phyloP scores from a whole-genome alignment of 306 rosid species.

The Castanea crenata region DNA sequence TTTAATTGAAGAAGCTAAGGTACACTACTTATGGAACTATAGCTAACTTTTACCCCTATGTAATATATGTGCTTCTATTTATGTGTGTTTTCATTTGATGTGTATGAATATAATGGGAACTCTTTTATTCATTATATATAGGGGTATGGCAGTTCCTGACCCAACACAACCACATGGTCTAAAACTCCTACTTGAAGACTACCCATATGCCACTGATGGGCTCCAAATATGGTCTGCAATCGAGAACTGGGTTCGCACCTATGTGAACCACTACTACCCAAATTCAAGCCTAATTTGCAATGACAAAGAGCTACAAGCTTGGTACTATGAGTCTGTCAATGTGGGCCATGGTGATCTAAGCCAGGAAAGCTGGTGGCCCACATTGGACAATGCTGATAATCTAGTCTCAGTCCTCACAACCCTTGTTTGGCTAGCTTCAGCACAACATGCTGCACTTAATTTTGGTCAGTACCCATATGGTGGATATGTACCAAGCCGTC shows the following conservation, averaged over 20 bases:
- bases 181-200: constrained; percentile 68
- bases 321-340: constrained; percentile 85
- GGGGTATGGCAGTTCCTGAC: constrained; percentile 91
- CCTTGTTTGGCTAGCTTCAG: constrained; percentile 84
- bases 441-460: constrained; percentile 98
- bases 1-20: too few species aligned
- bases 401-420: constrained; percentile 67
- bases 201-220: constrained; percentile 90
- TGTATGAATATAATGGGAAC: constrained; percentile 26
- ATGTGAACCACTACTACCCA: constrained; percentile 77
- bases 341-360: constrained; percentile 86
- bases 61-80: background rate
- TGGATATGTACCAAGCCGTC: constrained; percentile 90
- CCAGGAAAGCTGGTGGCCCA: constrained; percentile 84
- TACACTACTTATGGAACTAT: too few species aligned
- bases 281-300: constrained; percentile 43
- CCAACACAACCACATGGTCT: constrained; percentile 82
- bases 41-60: background rate
- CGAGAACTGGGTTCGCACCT: constrained; percentile 71
- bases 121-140: constrained; percentile 16
- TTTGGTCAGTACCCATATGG: constrained; percentile 97
- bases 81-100: constrained; percentile 15
- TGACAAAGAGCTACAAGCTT: constrained; percentile 78
- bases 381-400: constrained; percentile 50
- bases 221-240: constrained; percentile 84